Percentiles rank a stretch among this genome's conserved stretches.
These are phyloP conservation scores for Kwoniella bestiolae DNA, from an alignment of 768 basidiomycete species.

Conservation along the genomic window DNA sequence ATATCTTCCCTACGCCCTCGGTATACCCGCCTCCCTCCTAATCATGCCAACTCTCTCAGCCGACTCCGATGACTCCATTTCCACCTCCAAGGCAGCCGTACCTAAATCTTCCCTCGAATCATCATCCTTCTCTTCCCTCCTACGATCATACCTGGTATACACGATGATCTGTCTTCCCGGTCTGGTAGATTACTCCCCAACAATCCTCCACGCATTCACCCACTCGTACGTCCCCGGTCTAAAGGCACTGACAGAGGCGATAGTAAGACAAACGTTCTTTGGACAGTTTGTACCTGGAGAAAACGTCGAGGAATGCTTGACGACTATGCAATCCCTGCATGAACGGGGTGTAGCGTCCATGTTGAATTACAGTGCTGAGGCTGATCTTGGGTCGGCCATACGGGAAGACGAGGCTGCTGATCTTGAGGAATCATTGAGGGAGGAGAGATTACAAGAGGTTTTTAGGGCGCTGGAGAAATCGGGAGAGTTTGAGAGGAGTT, in stretches of 20 bases:
- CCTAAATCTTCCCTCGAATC: constrained; percentile 10
- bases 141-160: constrained; percentile 81
- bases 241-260: constrained; percentile 67
- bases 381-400: constrained; percentile 71
- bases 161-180: constrained; percentile 75
- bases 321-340: constrained; percentile 69
- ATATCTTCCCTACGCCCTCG: constrained; percentile 6
- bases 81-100: background rate
- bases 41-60: constrained; percentile 10
- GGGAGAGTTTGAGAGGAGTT: constrained; percentile 74
- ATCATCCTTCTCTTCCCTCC: constrained; percentile 59
- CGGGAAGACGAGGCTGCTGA: constrained; percentile 26
- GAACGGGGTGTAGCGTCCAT: constrained; percentile 72
- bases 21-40: constrained; percentile 1
- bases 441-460: constrained; percentile 74
- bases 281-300: constrained; percentile 91
- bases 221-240: constrained; percentile 65
- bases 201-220: constrained; percentile 65
- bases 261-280: constrained; percentile 83
- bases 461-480: constrained; percentile 75
- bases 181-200: constrained; percentile 76
- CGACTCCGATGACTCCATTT: constrained; percentile 9
- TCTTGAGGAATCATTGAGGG: constrained; percentile 60
- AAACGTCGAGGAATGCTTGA: constrained; percentile 69
- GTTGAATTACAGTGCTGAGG: constrained; percentile 85